Base-by-base conservation (phyloP, 768 basidiomycete species). In the Pleurotus platypus region DNA sequence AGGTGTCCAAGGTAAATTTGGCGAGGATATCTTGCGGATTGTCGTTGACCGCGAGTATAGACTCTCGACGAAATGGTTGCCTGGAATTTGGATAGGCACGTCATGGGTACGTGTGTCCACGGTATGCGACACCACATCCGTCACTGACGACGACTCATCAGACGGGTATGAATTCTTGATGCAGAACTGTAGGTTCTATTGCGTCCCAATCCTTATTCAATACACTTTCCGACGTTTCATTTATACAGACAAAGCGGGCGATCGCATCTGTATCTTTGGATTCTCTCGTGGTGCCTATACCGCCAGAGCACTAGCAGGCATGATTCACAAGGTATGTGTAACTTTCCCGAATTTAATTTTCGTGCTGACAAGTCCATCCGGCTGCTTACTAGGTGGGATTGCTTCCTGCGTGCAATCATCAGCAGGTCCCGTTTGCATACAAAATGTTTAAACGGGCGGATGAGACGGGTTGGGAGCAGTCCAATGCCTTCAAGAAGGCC, bases 281-380 rank as follows among this genome's bases (percentile, higher is more conserved):
- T 88, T 89, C 66, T 86, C 84, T 30, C 74, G 87, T 26, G 86
- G 86, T 9, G 83, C 84, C 6, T 85, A 84, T 65, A 84, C 82
- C 0, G 84, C 85, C 9, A 72, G 85, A 47, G 76, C 75, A 56
- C 72, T 80, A 3, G 78, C 78, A 4, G 79, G 79, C 2, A 80
- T 82, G 80, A 60, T 81, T 4, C 76, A 80, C 63, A 81, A 81
- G 64, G 73, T 4, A n/a, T 22, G 42, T 16, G 0, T 2, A 11
- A 0, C 9, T 7, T 30, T 30, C 9, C 30, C 30, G 30, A 30
- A 7, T 30, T 9, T 7, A 1, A 30, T 11, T 9, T 30, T 30
- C 30, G 8, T 9, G 30, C 30, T 30, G 30, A 30, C 9, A 26
- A 9, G 30, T 9, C 30, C 5, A 26, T 30, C 8, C 30, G 30